These are phyloP conservation scores for Sarcocystis neurona DNA, from an alignment of 169 alveolate species.

Conservation along the genomic window DNA sequence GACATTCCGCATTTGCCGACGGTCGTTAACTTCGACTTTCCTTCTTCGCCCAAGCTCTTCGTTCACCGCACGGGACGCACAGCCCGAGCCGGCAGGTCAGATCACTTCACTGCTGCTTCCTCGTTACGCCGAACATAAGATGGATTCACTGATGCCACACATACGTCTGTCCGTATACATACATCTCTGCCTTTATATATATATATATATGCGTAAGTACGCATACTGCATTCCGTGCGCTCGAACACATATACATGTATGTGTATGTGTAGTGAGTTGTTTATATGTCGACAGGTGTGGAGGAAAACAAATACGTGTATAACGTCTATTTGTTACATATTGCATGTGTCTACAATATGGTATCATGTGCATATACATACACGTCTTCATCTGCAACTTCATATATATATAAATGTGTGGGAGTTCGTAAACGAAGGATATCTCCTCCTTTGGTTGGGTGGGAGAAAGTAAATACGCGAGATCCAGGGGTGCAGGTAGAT, in stretches of 20 bases:
- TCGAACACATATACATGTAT: background rate
- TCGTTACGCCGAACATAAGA: too few species aligned
- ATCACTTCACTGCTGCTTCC: too few species aligned
- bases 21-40: slow-evolving; percentile 97
- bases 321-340: too few species aligned
- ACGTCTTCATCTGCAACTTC: background rate
- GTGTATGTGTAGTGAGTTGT: background rate
- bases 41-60: slow-evolving; percentile 90
- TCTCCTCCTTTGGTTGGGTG: too few species aligned
- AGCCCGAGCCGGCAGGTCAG: slow-evolving; percentile 95
- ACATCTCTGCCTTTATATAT: background rate
- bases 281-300: too few species aligned
- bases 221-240: background rate
- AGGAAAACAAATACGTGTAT: too few species aligned
- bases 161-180: background rate
- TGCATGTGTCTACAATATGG: too few species aligned
- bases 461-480: too few species aligned
- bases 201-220: background rate
- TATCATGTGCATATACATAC: background rate
- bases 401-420: too few species aligned
- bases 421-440: too few species aligned
- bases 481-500: too few species aligned
- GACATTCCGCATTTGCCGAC: slow-evolving; percentile 87
- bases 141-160: too few species aligned
- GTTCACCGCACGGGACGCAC: slow-evolving; percentile 99